Percentiles rank a stretch among this genome's conserved stretches.
phyloP scores from a whole-genome alignment of 1,139 yeast genomes.

The Komagataea norvegica region DNA sequence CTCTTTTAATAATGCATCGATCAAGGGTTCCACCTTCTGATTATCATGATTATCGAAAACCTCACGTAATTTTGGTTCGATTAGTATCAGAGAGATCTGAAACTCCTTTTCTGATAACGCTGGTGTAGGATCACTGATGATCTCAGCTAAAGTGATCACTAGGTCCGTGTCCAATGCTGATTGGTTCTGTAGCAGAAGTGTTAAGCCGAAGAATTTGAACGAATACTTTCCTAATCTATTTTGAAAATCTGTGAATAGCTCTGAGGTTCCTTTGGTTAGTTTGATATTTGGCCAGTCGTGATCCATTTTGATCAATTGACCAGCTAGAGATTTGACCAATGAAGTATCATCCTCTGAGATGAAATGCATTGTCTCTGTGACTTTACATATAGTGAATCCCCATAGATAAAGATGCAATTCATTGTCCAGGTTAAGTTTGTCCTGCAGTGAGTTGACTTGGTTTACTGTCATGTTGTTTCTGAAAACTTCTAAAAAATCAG shows the following conservation, averaged over 20 bases:
- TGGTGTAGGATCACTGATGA: too few relatives aligned
- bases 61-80: constrained; percentile 10
- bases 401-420: constrained; percentile 9
- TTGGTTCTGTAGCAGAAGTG: constrained; percentile 12
- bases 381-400: constrained; percentile 14
- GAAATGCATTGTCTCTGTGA: constrained; percentile 12
- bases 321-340: neutral
- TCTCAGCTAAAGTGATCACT: neutral
- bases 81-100: constrained; percentile 8
- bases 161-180: neutral
- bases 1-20: neutral
- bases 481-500: constrained; percentile 22
- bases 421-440: constrained; percentile 6
- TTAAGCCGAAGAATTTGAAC: constrained; percentile 10
- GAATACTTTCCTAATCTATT: constrained; percentile 2
- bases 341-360: neutral
- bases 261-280: too few relatives aligned
- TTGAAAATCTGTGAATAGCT: constrained; percentile 10
- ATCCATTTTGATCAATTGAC: neutral
- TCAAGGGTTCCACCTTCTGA: neutral
- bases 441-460: neutral
- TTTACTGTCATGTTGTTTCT: constrained; percentile 2
- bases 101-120: constrained; percentile 9
- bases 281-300: neutral
- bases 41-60: neutral